Evolutionary conservation across 805 yeast species (phyloP).

Genomic region (Saccharomycopsis sp.): DNA sequence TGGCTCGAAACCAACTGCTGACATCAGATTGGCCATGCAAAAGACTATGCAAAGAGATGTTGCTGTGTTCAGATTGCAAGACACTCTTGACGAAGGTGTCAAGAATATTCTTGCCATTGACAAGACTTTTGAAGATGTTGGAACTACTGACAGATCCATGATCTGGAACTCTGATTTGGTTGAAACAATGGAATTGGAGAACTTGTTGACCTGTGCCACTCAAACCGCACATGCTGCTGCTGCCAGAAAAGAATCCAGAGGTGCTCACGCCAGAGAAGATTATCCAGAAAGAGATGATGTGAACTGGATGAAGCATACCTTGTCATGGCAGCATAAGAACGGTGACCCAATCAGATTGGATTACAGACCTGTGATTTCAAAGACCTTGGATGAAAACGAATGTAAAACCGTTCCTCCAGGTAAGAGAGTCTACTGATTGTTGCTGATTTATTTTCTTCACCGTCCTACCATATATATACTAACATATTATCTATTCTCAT

Average conservation of each 20-base stretch:
- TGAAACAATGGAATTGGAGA: constrained; percentile 92
- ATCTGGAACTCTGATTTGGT: constrained; percentile 97
- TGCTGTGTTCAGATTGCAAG: constrained; percentile 94
- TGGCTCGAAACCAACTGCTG: constrained; percentile 80
- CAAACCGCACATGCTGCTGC: constrained; percentile 94
- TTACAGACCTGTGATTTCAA: constrained; percentile 77
- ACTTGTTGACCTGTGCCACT: constrained; percentile 91
- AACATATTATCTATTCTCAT: too few species aligned
- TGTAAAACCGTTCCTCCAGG: constrained; percentile 97
- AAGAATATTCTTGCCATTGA: constrained; percentile 67
- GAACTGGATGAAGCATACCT: constrained; percentile 96
- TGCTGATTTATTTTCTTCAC: too few species aligned
- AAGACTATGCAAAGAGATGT: constrained; percentile 93
- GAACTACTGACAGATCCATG: constrained; percentile 93
- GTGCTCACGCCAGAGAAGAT: constrained; percentile 99
- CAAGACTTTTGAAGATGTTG: constrained; percentile 60
- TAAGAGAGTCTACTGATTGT: constrained; percentile 90
- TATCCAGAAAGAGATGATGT: constrained; percentile 92
- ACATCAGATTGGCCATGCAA: constrained; percentile 88
- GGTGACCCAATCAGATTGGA: constrained; percentile 67
- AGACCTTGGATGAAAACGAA: constrained; percentile 84
- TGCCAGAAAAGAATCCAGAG: constrained; percentile 94
- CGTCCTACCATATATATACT: too few species aligned
- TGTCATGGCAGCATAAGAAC: constrained; percentile 75
- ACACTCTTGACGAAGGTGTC: constrained; percentile 87